These are phyloP conservation scores for Pseudogymnoascus sp. DNA, from an alignment of 2,329 filamentous ascomycete species.

Conservation along the genomic window DNA sequence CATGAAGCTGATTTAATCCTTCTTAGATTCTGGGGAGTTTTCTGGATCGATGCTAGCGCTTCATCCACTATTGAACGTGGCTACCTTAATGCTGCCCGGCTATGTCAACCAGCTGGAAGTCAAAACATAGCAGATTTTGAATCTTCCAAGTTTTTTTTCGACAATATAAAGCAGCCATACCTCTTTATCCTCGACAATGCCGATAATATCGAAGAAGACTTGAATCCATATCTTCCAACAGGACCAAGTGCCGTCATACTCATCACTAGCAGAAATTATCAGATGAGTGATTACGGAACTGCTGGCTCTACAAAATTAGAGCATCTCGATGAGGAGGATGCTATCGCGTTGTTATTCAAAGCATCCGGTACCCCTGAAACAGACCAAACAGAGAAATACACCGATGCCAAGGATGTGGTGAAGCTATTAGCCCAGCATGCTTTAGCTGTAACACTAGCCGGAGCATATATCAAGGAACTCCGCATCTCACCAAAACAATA, in stretches of 20 bases:
- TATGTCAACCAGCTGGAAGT: neutral
- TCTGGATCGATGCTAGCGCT: neutral
- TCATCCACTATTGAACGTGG: neutral
- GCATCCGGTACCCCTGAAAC: neutral
- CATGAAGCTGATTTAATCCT: neutral
- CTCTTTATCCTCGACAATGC: neutral
- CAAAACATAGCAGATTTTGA: neutral
- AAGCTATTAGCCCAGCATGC: neutral
- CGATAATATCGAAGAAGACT: neutral
- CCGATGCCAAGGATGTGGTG: neutral
- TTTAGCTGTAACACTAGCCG: neutral
- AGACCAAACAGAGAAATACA: neutral
- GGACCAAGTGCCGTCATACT: neutral
- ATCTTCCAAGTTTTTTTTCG: neutral
- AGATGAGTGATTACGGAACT: neutral
- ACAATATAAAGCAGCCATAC: neutral
- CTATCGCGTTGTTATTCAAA: neutral
- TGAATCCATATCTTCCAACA: neutral
- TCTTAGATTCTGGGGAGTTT: neutral
- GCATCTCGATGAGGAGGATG: neutral
- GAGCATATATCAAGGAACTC: neutral
- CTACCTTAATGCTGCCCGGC: neutral
- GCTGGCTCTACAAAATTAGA: neutral
- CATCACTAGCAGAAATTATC: neutral
- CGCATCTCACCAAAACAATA: neutral